Conservation (phyloP, 495 filamentous ascomycete genomes). For the Aspergillus campestris region DNA sequence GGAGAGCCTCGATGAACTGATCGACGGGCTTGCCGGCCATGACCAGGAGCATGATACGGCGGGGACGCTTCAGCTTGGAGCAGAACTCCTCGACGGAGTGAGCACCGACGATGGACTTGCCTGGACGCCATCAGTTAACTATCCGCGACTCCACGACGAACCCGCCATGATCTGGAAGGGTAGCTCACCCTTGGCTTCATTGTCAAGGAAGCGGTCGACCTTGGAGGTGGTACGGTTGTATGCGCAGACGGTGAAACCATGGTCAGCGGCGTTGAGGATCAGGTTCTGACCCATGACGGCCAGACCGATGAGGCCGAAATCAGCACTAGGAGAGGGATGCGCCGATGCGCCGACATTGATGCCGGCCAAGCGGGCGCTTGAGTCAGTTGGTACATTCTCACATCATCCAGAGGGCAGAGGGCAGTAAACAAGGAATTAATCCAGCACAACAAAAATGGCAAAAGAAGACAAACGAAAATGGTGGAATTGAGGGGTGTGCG, state of each 20-base stretch:
- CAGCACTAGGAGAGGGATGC: slow-evolving; percentile 49
- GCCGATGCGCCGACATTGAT: slow-evolving; percentile 66
- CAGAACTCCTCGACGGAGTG: slow-evolving; percentile 92
- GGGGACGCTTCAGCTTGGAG: slow-evolving; percentile 90
- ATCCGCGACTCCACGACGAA: not conserved
- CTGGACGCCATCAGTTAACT: slow-evolving; percentile 25
- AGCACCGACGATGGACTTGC: slow-evolving; percentile 87
- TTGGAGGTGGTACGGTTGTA: slow-evolving; percentile 98
- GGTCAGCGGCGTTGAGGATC: slow-evolving; percentile 96
- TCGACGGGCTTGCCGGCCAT: slow-evolving; percentile 97
- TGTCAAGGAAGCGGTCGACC: slow-evolving; percentile 89
- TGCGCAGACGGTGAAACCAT: slow-evolving; percentile 90
- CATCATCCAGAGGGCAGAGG: slow-evolving; percentile 24
- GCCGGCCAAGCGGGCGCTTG: slow-evolving; percentile 78
- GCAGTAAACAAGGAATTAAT: not conserved
- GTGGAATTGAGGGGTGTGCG: not conserved
- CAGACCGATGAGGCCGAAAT: slow-evolving; percentile 99
- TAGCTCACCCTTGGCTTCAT: slow-evolving; percentile 77
- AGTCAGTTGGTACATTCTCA: slow-evolving; percentile 51
- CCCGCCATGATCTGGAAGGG: not conserved
- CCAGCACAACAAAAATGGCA: no score
- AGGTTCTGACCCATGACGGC: slow-evolving; percentile 99
- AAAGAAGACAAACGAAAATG: not conserved
- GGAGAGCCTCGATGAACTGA: slow-evolving; percentile 93
- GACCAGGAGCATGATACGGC: slow-evolving; percentile 94